A percentile compares a stretch with the other conserved stretches of the same genome.
These are phyloP conservation scores for Pleurotus citrinopileatus DNA, from an alignment of 768 basidiomycete species.

Conservation along the genomic window DNA sequence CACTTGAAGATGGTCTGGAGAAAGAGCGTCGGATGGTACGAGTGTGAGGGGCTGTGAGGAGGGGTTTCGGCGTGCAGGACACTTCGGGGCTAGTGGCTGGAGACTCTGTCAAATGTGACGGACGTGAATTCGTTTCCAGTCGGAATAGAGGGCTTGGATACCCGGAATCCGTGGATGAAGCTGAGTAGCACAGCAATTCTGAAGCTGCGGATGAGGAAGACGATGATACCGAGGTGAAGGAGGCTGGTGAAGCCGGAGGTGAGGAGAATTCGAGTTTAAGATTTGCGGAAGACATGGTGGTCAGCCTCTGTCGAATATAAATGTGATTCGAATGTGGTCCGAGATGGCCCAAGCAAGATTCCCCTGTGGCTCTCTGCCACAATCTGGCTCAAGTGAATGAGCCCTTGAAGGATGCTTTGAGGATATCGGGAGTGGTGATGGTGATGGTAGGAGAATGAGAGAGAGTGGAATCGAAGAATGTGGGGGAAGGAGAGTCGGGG, in stretches of 20 bases:
- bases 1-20: slow-evolving; percentile 5
- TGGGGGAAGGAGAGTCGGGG: not conserved
- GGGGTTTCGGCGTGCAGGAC: not conserved
- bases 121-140: not conserved
- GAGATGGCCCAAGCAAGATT: not conserved
- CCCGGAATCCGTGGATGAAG: slow-evolving; percentile 8
- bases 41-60: not conserved
- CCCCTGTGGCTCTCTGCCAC: slow-evolving; percentile 4
- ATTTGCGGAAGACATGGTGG: not conserved
- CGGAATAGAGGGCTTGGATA: not conserved
- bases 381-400: not conserved
- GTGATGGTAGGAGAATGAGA: slow-evolving; percentile 2
- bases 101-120: not conserved
- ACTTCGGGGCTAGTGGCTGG: slow-evolving; percentile 6
- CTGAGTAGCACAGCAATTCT: not conserved
- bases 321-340: not conserved
- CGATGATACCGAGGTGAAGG: not conserved
- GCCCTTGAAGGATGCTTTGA: not conserved
- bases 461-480: not conserved
- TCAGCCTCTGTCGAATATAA: slow-evolving; percentile 5
- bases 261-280: not conserved
- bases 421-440: not conserved
- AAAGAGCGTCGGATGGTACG: slow-evolving; percentile 3
- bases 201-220: slow-evolving; percentile 2
- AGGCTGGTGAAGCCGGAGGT: slow-evolving; percentile 6